These are phyloP conservation scores for Barnettozyma botsteinii DNA, from an alignment of 805 yeast species.

Conservation along the genomic window DNA sequence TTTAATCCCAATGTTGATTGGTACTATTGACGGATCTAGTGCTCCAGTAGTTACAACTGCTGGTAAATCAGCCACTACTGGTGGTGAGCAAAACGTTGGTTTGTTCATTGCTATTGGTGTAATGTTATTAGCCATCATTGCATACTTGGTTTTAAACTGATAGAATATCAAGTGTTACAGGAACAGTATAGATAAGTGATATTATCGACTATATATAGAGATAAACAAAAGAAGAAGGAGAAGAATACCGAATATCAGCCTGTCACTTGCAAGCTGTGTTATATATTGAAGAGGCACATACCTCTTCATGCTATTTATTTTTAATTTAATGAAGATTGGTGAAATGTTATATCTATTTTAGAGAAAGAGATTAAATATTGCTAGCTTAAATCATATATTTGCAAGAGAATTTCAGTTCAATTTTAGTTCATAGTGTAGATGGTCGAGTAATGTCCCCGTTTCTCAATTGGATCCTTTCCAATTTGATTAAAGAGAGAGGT, in stretches of 20 bases:
- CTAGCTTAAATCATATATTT: too few relatives aligned
- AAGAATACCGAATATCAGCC: too few relatives aligned
- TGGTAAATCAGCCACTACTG: conserved; percentile 21
- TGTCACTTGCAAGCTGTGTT: too few relatives aligned
- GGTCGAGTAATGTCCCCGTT: too few relatives aligned
- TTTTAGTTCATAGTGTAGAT: too few relatives aligned
- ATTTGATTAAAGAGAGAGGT: background rate
- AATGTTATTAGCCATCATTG: conserved; percentile 19
- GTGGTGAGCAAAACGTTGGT: conserved; percentile 24
- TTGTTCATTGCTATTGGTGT: conserved; percentile 19
- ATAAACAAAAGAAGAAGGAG: background rate
- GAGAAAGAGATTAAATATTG: too few relatives aligned
- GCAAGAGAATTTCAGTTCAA: too few relatives aligned
- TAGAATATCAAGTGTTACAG: too few relatives aligned
- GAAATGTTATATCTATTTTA: too few relatives aligned
- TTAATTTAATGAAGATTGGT: too few relatives aligned
- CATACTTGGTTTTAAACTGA: conserved; percentile 15
- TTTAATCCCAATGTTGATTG: conserved; percentile 62
- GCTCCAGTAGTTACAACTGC: conserved; percentile 24
- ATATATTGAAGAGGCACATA: too few relatives aligned
- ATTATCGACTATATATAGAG: background rate
- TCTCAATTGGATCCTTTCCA: background rate
- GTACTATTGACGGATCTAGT: conserved; percentile 68
- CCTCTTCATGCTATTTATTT: too few relatives aligned
- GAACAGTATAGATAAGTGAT: background rate